These are phyloP conservation scores for Populus euphratica DNA, from an alignment of 345 rosid genomes.

Conservation along the genomic window DNA sequence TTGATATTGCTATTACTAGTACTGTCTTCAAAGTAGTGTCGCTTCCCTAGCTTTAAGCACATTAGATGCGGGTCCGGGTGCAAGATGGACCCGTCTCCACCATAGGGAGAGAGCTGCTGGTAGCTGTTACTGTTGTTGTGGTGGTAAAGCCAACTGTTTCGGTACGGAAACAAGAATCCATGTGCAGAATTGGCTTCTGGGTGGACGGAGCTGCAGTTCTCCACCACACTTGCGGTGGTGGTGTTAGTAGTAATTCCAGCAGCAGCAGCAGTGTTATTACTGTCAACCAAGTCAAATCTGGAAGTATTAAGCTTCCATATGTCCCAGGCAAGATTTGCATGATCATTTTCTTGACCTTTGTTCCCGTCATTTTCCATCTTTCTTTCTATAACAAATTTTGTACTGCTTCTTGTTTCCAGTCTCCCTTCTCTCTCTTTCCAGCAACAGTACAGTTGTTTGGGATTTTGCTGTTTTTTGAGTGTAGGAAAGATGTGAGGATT, in stretches of 20 bases:
- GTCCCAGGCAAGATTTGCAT: slow-evolving; percentile 19
- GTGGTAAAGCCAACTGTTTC: not conserved
- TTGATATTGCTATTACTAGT: not conserved
- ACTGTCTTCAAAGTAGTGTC: slow-evolving; percentile 48
- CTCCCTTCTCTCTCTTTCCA: not conserved
- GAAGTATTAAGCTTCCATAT: slow-evolving; percentile 25
- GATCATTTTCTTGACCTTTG: slow-evolving; percentile 3
- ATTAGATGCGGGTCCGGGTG: slow-evolving; percentile 48
- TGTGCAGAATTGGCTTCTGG: slow-evolving; percentile 8
- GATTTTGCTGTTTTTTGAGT: slow-evolving; percentile 15
- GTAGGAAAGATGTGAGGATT: not conserved
- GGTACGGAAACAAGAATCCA: slow-evolving; percentile 22
- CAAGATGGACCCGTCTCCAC: slow-evolving; percentile 28
- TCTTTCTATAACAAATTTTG: not conserved
- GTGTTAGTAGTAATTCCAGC: not conserved
- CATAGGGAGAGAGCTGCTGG: slow-evolving; percentile 24
- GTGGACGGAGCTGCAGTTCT: not conserved
- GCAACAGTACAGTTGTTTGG: slow-evolving; percentile 1
- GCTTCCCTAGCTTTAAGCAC: slow-evolving; percentile 56
- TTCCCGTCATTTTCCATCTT: slow-evolving; percentile 38
- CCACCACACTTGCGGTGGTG: not conserved
- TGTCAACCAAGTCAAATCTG: slow-evolving; percentile 22
- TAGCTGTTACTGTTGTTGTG: slow-evolving; percentile 9
- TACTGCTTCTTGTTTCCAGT: not conserved
- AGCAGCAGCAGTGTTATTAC: not conserved